Percentiles rank a stretch among this genome's conserved stretches.
Conservation (phyloP, 352 stramenopile species). For the Globisporangium irregulare region DNA sequence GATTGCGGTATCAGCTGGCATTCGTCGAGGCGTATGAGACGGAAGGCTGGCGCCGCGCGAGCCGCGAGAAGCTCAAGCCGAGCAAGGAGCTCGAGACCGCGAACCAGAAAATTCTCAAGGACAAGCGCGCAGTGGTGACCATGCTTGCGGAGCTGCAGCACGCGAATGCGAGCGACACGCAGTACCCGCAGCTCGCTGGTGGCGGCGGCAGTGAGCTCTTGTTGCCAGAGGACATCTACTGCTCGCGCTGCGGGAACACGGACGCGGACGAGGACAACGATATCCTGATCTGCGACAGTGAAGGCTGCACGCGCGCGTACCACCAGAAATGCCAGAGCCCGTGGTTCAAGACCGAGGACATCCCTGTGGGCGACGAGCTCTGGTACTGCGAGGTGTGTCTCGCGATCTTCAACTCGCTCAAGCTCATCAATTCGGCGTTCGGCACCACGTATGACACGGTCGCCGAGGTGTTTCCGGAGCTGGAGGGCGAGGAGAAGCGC, state of each 20-base stretch:
- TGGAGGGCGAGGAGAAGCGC: slow-evolving; percentile 31
- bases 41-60: slow-evolving; percentile 77
- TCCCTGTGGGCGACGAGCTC: slow-evolving; percentile 58
- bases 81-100: slow-evolving; percentile 60
- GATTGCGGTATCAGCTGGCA: slow-evolving; percentile 58
- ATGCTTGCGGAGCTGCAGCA: slow-evolving; percentile 42
- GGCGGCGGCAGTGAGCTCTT: slow-evolving; percentile 5
- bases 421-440: slow-evolving; percentile 78
- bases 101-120: slow-evolving; percentile 46
- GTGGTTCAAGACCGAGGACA: slow-evolving; percentile 48
- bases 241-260: slow-evolving; percentile 65
- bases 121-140: slow-evolving; percentile 52
- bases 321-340: slow-evolving; percentile 78
- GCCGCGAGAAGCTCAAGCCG: slow-evolving; percentile 78
- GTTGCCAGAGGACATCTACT: slow-evolving; percentile 59
- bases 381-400: slow-evolving; percentile 85
- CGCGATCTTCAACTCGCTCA: slow-evolving; percentile 74
- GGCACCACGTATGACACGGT: slow-evolving; percentile 63
- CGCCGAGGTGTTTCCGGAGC: slow-evolving; percentile 39
- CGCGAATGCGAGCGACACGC: slow-evolving; percentile 39
- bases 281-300: slow-evolving; percentile 80
- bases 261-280: slow-evolving; percentile 72
- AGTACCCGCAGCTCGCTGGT: slow-evolving; percentile 42
- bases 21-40: slow-evolving; percentile 85
- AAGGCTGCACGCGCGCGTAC: slow-evolving; percentile 72